phyloP scores from a whole-genome alignment of 257 asterid species.

The Striga asiatica region DNA sequence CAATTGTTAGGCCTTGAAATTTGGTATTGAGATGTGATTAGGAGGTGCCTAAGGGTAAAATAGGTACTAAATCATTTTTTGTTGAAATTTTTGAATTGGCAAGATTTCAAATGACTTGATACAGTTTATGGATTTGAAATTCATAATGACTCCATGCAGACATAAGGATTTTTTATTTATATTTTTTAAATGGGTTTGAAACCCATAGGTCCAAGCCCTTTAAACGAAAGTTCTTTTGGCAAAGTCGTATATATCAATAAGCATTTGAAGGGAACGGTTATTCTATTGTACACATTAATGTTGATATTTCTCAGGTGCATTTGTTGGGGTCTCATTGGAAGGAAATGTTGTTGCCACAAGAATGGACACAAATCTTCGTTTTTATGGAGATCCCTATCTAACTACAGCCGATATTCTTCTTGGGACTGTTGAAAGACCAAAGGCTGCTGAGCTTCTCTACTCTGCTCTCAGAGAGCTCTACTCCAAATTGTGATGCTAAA shows the following conservation, averaged over 20 bases:
- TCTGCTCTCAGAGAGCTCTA: slow-evolving; percentile 63
- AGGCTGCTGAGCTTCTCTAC: slow-evolving; percentile 87
- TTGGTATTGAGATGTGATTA: no score
- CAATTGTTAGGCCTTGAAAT: no score
- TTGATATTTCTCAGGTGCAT: slow-evolving; percentile 57
- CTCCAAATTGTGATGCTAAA: slow-evolving; percentile 38
- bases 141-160: no score
- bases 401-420: slow-evolving; percentile 87
- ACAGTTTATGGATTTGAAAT: no score
- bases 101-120: no score
- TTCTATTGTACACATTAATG: background rate
- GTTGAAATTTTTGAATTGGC: no score
- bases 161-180: no score
- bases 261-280: background rate
- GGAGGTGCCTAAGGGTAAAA: no score
- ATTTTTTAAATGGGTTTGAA: no score
- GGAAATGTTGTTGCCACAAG: slow-evolving; percentile 82
- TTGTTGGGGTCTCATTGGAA: slow-evolving; percentile 89
- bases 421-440: slow-evolving; percentile 82
- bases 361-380: slow-evolving; percentile 86
- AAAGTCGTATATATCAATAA: background rate
- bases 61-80: no score
- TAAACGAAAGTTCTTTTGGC: background rate
- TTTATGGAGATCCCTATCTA: slow-evolving; percentile 94
- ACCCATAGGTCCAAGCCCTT: no score